phyloP scores from a whole-genome alignment of 257 asterid species.

The Euphrasia confusa region DNA sequence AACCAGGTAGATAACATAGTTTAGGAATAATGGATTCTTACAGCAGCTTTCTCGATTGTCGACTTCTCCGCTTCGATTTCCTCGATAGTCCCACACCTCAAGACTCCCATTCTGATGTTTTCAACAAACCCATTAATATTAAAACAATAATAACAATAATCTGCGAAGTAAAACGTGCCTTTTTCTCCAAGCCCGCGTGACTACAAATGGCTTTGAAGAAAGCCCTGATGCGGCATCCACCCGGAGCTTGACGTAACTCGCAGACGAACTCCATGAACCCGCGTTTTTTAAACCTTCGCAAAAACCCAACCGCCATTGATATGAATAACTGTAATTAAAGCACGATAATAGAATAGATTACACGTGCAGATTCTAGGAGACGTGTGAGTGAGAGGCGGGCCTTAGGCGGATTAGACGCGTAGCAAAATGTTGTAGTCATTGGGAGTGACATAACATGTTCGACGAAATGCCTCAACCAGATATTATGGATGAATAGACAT shows the following conservation, averaged over 20 bases:
- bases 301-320: not conserved
- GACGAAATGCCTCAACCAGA: too few species aligned
- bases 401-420: too few species aligned
- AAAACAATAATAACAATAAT: not conserved
- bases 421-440: too few species aligned
- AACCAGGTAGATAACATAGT: not conserved
- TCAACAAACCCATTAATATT: slow-evolving; percentile 14
- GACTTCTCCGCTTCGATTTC: slow-evolving; percentile 91
- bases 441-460: too few species aligned
- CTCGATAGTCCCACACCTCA: slow-evolving; percentile 78
- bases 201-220: slow-evolving; percentile 36
- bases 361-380: too few species aligned
- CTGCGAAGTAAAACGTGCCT: slow-evolving; percentile 33
- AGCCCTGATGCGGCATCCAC: slow-evolving; percentile 32
- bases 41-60: slow-evolving; percentile 65
- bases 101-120: slow-evolving; percentile 47
- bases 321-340: not conserved
- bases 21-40: slow-evolving; percentile 32
- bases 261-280: slow-evolving; percentile 54
- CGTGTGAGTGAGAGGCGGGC: too few species aligned
- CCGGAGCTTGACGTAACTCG: slow-evolving; percentile 55
- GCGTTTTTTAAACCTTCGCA: slow-evolving; percentile 44
- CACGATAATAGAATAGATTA: not conserved
- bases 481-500: too few species aligned
- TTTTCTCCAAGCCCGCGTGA: slow-evolving; percentile 31